Base-by-base conservation (phyloP, 1,284 basidiomycete genomes). In the Fomitopsis betulina region DNA sequence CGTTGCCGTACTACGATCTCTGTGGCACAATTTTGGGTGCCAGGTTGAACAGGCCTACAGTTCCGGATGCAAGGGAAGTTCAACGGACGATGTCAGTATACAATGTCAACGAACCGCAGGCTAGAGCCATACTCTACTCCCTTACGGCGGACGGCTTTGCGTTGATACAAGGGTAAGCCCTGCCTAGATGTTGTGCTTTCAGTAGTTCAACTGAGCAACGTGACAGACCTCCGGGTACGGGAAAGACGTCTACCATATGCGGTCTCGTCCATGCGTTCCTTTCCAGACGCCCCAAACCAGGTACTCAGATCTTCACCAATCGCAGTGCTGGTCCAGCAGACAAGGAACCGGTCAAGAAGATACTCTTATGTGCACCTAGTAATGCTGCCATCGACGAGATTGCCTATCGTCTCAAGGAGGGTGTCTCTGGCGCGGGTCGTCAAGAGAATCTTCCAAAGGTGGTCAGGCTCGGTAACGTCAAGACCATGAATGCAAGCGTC, bases 341-440 rank as follows among this genome's bases (percentile, higher is more conserved):
- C 47, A 83, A 82, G 62, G 75, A 75, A n/a, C 70, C 79, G 2
- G 73, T 79, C 2, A 76, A 85, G 59, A 97, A 97, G 71, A 79
- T 99, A 49, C 81, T 99, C 17, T 80, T 99, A 30, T 99, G 97
- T 69, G 97, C 97, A 0, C 97, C 97, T 1, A 96, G 93, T 78
- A 99, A 99, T 72, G 97, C 97, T 15, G 97, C 97, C 42, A 96
- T 99, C 54, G 96, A 99, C 70, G 97, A 99, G 75, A 89, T 99
- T 27, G 93, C 94, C 6, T 85, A 86, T 67, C 89, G 97, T 57
- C 76, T 98, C 42, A 92, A 91, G 70, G 86, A 92, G 38, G 89
- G 91, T 5, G 84, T 91, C 37, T 81, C 85, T 37, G 79, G 83
- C 21, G 72, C 84, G 10, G 77, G 83, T 27, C 86, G 84, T 52